Conservation (phyloP, 495 filamentous ascomycete species). For the Penicillium longicatenatum region DNA sequence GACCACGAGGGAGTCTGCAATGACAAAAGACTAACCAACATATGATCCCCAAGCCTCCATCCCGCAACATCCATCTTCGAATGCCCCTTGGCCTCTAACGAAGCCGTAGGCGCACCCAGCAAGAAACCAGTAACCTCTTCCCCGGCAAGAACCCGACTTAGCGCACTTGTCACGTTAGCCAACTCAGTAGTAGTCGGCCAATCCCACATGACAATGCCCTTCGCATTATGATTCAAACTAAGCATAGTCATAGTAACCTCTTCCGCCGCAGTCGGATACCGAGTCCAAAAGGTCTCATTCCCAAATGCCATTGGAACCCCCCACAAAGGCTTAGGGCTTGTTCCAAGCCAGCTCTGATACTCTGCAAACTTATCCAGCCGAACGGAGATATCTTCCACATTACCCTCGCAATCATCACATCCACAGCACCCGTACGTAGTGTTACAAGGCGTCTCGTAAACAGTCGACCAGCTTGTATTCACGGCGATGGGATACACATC, state of each 20-base stretch:
- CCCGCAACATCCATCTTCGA: constrained; percentile 20
- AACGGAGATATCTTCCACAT: constrained; percentile 54
- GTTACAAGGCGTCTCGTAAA: constrained; percentile 59
- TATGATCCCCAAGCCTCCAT: constrained; percentile 16
- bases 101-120: constrained; percentile 18
- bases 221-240: constrained; percentile 63
- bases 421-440: constrained; percentile 70
- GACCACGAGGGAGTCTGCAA: constrained; percentile 18
- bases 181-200: constrained; percentile 30
- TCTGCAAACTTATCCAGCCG: constrained; percentile 53
- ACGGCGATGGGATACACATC: constrained; percentile 68
- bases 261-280: constrained; percentile 57
- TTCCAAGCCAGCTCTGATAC: constrained; percentile 31
- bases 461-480: constrained; percentile 47
- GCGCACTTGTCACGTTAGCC: constrained; percentile 17
- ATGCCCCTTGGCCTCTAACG: constrained; percentile 10
- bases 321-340: constrained; percentile 55
- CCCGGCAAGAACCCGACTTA: constrained; percentile 24
- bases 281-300: constrained; percentile 60
- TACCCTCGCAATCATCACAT: constrained; percentile 66
- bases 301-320: constrained; percentile 66
- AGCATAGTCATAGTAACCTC: constrained; percentile 61
- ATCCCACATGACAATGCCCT: constrained; percentile 47
- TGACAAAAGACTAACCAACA: constrained; percentile 23
- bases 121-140: constrained; percentile 17